Percentiles rank a stretch among this genome's conserved stretches.
phyloP scores from a whole-genome alignment of 2,329 filamentous ascomycete species.

The Xylaria sp. region DNA sequence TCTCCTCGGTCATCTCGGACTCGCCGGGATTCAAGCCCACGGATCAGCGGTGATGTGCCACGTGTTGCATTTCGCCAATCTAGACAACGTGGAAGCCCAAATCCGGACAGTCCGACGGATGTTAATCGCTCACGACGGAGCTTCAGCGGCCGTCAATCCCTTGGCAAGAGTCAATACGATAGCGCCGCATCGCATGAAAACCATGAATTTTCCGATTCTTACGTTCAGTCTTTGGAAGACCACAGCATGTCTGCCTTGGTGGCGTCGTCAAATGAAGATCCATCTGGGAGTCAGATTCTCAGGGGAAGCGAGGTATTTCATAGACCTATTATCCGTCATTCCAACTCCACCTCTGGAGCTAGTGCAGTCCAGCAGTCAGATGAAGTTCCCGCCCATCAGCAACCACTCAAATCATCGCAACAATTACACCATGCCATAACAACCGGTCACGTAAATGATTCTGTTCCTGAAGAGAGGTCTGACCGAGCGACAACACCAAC shows the following conservation, averaged over 20 bases:
- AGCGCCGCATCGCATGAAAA: slow-evolving; percentile 60
- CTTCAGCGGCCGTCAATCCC: slow-evolving; percentile 69
- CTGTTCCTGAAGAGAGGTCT: slow-evolving; percentile 44
- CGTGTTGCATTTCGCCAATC: slow-evolving; percentile 63
- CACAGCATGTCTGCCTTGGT: slow-evolving; percentile 77
- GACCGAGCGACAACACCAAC: slow-evolving; percentile 55
- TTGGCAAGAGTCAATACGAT: slow-evolving; percentile 61
- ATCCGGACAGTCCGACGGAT: slow-evolving; percentile 58
- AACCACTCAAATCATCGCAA: slow-evolving; percentile 34
- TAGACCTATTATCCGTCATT: slow-evolving; percentile 74
- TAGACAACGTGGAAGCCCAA: slow-evolving; percentile 63
- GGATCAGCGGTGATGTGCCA: slow-evolving; percentile 64
- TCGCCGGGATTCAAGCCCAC: slow-evolving; percentile 62
- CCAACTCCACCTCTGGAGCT: slow-evolving; percentile 54
- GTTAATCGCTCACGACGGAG: slow-evolving; percentile 66
- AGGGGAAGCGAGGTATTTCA: slow-evolving; percentile 89
- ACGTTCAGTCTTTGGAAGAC: slow-evolving; percentile 77
- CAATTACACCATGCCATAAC: slow-evolving; percentile 47
- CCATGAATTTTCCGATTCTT: slow-evolving; percentile 78
- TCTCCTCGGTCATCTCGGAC: slow-evolving; percentile 61
- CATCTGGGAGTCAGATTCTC: slow-evolving; percentile 91
- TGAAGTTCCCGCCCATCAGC: slow-evolving; percentile 36
- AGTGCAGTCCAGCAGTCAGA: slow-evolving; percentile 35
- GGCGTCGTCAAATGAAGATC: slow-evolving; percentile 77
- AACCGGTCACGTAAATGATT: slow-evolving; percentile 53